Evolutionary conservation across 495 filamentous ascomycete genomes (phyloP).

Genomic region (Xylaria acuta): DNA sequence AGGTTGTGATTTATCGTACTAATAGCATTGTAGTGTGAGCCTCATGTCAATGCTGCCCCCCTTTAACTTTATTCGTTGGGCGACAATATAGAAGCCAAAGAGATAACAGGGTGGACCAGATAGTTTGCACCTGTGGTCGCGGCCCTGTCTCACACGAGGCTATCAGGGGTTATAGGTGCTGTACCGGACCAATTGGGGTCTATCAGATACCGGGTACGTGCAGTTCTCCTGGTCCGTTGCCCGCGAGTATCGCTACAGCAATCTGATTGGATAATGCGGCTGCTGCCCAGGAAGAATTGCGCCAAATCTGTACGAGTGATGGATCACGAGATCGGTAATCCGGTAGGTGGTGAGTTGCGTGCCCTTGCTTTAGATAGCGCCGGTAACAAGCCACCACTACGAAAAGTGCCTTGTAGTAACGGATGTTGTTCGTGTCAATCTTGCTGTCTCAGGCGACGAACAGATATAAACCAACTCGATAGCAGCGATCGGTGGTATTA

Average conservation of each 20-base stretch:
- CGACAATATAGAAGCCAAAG: not conserved
- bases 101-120: not conserved
- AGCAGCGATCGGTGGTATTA: not conserved
- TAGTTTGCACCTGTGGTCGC: not conserved
- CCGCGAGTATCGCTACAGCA: not conserved
- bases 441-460: not conserved
- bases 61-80: not conserved
- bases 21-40: not conserved
- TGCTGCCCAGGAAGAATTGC: not conserved
- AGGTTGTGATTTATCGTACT: not conserved
- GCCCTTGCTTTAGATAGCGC: not conserved
- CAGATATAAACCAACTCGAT: not conserved
- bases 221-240: not conserved
- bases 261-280: conserved; percentile 1
- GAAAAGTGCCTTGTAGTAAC: not conserved
- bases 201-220: not conserved
- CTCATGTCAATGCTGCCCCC: not conserved
- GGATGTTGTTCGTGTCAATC: not conserved
- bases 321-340: not conserved
- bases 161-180: not conserved
- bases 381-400: conserved; percentile 2
- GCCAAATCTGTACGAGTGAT: not conserved
- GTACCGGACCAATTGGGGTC: not conserved
- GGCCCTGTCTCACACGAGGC: not conserved
- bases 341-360: not conserved